These are phyloP conservation scores for Sideroxylon spinosum DNA, from an alignment of 179 eudicot species.

Conservation along the genomic window DNA sequence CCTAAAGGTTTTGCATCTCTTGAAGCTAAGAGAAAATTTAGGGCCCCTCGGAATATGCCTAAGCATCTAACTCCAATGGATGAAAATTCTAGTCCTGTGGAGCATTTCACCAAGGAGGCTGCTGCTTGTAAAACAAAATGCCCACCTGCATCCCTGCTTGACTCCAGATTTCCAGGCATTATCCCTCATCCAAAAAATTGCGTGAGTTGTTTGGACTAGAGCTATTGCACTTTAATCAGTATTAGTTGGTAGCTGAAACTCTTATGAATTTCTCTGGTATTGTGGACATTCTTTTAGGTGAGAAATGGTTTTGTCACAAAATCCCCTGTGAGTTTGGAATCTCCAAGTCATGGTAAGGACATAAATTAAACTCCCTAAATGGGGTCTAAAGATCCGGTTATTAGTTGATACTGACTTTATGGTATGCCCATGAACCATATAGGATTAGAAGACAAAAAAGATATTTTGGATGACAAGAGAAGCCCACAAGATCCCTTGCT, in stretches of 20 bases:
- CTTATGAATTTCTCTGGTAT: background rate
- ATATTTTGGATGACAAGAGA: constrained; percentile 24
- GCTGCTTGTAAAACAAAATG: constrained; percentile 22
- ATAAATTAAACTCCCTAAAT: constrained; percentile 12
- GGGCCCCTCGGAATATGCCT: constrained; percentile 62
- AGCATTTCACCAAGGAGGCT: constrained; percentile 28
- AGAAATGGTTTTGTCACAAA: constrained; percentile 23
- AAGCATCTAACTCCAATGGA: constrained; percentile 26
- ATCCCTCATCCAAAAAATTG: constrained; percentile 15
- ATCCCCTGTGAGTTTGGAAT: constrained; percentile 22
- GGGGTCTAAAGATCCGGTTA: constrained; percentile 3
- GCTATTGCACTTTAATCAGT: constrained; percentile 8
- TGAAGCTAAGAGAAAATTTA: constrained; percentile 87
- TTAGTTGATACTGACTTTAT: background rate
- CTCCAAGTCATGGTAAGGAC: constrained; percentile 39
- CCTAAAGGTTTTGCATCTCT: constrained; percentile 81
- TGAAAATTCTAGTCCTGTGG: constrained; percentile 25
- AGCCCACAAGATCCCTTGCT: constrained; percentile 31
- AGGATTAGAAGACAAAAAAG: constrained; percentile 23
- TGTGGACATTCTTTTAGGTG: constrained; percentile 31
- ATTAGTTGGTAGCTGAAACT: background rate
- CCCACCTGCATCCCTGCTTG: constrained; percentile 25
- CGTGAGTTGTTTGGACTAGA: constrained; percentile 32
- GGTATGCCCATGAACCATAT: background rate
- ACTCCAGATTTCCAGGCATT: constrained; percentile 17